Percentiles rank a stretch among this genome's conserved stretches.
Evolutionary conservation across 805 yeast genomes (phyloP).

Genomic region (Ogataea pilisensis): DNA sequence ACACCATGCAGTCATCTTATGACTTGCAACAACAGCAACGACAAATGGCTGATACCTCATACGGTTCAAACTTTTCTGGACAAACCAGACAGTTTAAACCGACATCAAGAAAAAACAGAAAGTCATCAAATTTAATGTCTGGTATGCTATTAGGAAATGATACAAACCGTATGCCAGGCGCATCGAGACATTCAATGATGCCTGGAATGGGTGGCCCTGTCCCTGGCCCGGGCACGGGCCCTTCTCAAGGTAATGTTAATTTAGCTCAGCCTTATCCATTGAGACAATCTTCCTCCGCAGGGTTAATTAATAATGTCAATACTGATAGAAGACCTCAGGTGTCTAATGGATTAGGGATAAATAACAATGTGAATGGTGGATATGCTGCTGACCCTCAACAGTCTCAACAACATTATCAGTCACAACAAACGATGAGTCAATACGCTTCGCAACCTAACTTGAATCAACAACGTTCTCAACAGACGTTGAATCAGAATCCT

Average conservation of each 20-base stretch:
- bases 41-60: conserved; percentile 14
- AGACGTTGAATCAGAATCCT: neutral
- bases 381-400: conserved; percentile 6
- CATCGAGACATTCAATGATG: conserved; percentile 29
- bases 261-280: conserved; percentile 5
- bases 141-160: conserved; percentile 23
- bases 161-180: conserved; percentile 28
- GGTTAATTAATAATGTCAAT: conserved; percentile 1
- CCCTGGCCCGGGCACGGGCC: neutral
- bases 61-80: conserved; percentile 14
- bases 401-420: neutral
- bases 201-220: conserved; percentile 16
- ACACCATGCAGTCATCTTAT: conserved; percentile 10
- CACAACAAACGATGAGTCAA: neutral
- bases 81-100: conserved; percentile 32
- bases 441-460: conserved; percentile 1
- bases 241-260: neutral
- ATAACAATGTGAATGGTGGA: conserved; percentile 12
- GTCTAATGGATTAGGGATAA: conserved; percentile 21
- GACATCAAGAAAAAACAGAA: conserved; percentile 44
- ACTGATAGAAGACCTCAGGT: conserved; percentile 16
- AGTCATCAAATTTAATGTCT: conserved; percentile 33
- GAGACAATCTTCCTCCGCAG: conserved; percentile 20
- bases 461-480: neutral
- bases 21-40: conserved; percentile 2